phyloP scores from a whole-genome alignment of 805 yeast genomes.

The Cyberlindnera nakhonratchasimensis region DNA sequence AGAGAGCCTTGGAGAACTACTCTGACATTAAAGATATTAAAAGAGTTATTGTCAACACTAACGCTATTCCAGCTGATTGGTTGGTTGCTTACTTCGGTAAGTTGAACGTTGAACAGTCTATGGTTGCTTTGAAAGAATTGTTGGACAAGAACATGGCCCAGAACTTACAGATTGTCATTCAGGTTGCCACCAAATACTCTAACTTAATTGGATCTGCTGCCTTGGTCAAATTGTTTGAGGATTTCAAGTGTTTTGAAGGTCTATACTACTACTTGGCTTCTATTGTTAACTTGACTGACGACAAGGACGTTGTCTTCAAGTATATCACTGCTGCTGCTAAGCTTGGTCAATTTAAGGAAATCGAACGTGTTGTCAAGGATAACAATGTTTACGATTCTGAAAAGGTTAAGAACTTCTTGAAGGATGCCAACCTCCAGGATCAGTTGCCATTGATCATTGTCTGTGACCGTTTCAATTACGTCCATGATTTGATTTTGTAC shows the following conservation, averaged over 20 bases:
- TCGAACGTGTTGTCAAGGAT: constrained; percentile 92
- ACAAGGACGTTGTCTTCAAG: constrained; percentile 92
- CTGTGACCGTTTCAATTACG: constrained; percentile 87
- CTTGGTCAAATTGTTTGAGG: constrained; percentile 89
- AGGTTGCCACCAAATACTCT: constrained; percentile 94
- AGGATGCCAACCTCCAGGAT: constrained; percentile 90
- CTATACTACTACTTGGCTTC: constrained; percentile 90
- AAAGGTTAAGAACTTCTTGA: constrained; percentile 93
- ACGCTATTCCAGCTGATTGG: constrained; percentile 88
- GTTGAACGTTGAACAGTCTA: constrained; percentile 89
- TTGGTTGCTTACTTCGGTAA: constrained; percentile 88
- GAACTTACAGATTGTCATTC: constrained; percentile 89
- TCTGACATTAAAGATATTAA: constrained; percentile 94
- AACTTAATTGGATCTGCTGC: constrained; percentile 86
- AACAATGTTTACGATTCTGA: constrained; percentile 95
- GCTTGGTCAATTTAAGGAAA: constrained; percentile 86
- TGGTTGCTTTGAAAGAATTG: constrained; percentile 83
- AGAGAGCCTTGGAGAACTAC: constrained; percentile 94
- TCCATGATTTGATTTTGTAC: constrained; percentile 90
- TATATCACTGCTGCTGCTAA: constrained; percentile 93
- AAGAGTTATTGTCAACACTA: constrained; percentile 87
- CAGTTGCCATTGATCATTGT: constrained; percentile 96
- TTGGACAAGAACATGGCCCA: constrained; percentile 74
- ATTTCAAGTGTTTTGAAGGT: constrained; percentile 89
- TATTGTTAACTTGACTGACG: constrained; percentile 89